phyloP scores from a whole-genome alignment of 768 basidiomycete species.

The Lentinula detonsa region DNA sequence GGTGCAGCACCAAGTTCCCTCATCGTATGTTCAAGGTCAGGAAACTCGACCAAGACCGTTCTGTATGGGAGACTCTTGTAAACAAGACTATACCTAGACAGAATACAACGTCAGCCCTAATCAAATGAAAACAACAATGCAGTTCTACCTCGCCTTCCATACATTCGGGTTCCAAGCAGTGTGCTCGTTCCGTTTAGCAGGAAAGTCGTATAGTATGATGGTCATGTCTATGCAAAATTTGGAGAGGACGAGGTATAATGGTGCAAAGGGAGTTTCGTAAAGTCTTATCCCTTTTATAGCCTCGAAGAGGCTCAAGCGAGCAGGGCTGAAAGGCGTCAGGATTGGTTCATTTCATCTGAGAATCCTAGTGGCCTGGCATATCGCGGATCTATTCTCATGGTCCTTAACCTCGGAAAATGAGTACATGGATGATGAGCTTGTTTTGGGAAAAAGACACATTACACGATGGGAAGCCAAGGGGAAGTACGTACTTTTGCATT shows the following conservation, averaged over 20 bases:
- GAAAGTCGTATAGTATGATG: slow-evolving; percentile 1
- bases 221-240: background rate
- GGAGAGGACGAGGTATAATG: background rate
- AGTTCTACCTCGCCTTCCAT: background rate
- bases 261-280: background rate
- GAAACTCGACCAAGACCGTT: slow-evolving; percentile 35
- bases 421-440: background rate
- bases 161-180: slow-evolving; percentile 2
- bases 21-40: slow-evolving; percentile 25
- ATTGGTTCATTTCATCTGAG: background rate
- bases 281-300: background rate
- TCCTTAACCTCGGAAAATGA: background rate
- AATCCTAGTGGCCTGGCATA: background rate
- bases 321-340: background rate
- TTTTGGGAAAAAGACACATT: background rate
- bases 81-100: slow-evolving; percentile 8
- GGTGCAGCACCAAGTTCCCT: slow-evolving; percentile 22
- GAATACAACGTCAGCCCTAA: background rate
- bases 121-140: background rate
- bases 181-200: background rate
- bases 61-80: slow-evolving; percentile 19
- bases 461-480: background rate
- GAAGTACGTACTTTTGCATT: background rate
- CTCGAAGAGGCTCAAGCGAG: background rate
- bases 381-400: background rate